Evolutionary conservation across 257 asterid species (phyloP).

Genomic region (Nicotiana otophora): DNA sequence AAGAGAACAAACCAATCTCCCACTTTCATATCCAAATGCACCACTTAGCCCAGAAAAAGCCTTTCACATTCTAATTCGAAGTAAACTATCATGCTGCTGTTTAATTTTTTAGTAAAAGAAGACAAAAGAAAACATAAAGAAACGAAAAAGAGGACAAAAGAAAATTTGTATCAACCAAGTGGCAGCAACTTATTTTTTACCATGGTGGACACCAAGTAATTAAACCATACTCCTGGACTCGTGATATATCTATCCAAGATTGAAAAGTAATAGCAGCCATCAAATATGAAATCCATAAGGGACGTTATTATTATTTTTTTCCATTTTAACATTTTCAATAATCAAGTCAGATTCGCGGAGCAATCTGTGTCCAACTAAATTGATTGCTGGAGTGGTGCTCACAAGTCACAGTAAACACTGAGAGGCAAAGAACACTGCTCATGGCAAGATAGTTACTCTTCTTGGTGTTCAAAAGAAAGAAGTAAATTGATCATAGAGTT

Average conservation of each 20-base stretch:
- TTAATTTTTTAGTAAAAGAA: neutral
- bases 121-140: neutral
- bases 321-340: neutral
- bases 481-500: neutral
- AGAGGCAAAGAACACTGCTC: neutral
- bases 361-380: neutral
- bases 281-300: neutral
- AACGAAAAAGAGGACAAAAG: neutral
- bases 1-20: neutral
- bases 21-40: neutral
- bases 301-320: neutral
- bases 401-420: neutral
- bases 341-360: neutral
- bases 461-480: neutral
- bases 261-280: neutral
- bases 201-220: constrained; percentile 1
- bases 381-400: neutral
- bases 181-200: neutral
- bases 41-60: neutral
- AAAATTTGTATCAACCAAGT: neutral
- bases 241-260: neutral
- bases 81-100: neutral
- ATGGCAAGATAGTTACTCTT: neutral
- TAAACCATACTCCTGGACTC: neutral
- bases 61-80: neutral